phyloP scores from a whole-genome alignment of 306 rosid species.

The Pyrus betulifolia region DNA sequence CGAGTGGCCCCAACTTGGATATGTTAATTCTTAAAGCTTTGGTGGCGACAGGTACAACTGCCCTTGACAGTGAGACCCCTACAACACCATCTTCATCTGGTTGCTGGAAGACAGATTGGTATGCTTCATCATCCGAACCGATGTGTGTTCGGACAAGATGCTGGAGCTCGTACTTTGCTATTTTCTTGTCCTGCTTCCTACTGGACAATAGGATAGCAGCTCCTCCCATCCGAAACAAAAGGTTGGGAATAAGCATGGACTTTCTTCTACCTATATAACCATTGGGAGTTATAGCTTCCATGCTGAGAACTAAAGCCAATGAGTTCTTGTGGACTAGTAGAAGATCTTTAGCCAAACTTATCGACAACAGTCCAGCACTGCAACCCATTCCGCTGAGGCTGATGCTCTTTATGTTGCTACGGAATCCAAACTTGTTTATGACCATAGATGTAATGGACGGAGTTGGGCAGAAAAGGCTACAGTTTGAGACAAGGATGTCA shows the following conservation, averaged over 20 bases:
- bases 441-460: constrained; percentile 66
- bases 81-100: constrained; percentile 36
- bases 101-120: constrained; percentile 47
- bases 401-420: constrained; percentile 55
- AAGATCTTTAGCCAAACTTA: constrained; percentile 55
- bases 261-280: constrained; percentile 39
- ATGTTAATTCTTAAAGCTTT: not conserved
- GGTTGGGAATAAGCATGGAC: constrained; percentile 56
- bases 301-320: constrained; percentile 53
- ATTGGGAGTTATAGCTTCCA: constrained; percentile 55
- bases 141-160: constrained; percentile 54
- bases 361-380: constrained; percentile 63
- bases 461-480: constrained; percentile 68
- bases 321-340: constrained; percentile 50
- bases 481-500: constrained; percentile 67
- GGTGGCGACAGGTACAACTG: constrained; percentile 6
- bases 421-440: constrained; percentile 52
- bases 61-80: constrained; percentile 46
- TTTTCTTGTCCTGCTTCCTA: constrained; percentile 35
- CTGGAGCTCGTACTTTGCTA: constrained; percentile 55
- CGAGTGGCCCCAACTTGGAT: not conserved
- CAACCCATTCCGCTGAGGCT: constrained; percentile 73
- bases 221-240: constrained; percentile 67
- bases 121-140: constrained; percentile 50
- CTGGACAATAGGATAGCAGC: constrained; percentile 59